phyloP scores from a whole-genome alignment of 495 filamentous ascomycete genomes.

The Opeltia flavorubescens region DNA sequence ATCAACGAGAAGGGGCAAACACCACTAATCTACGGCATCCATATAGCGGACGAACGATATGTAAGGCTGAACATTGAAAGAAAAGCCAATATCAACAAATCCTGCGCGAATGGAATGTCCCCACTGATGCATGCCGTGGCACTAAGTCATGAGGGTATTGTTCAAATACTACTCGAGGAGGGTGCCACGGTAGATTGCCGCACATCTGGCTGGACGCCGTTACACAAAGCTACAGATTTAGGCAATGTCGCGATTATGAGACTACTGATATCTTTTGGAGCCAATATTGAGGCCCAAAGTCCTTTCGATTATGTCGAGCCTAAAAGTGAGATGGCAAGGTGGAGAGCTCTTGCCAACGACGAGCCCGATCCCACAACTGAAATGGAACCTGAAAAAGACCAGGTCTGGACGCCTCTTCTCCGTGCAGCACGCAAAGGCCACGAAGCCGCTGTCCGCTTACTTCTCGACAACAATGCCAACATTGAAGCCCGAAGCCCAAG shows the following conservation, averaged over 20 bases:
- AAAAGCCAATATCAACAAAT: constrained; percentile 11
- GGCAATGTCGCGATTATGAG: constrained; percentile 8
- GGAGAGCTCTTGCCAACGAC: neutral
- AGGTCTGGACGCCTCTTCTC: constrained; percentile 11
- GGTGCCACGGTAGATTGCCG: constrained; percentile 13
- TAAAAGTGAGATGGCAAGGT: neutral
- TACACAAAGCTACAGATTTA: constrained; percentile 12
- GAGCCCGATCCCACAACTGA: constrained; percentile 6
- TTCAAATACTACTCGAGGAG: constrained; percentile 8
- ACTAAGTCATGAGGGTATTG: constrained; percentile 8
- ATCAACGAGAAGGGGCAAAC: constrained; percentile 10
- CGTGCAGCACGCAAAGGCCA: constrained; percentile 12
- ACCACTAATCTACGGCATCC: constrained; percentile 11
- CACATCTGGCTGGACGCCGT: constrained; percentile 10
- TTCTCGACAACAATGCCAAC: constrained; percentile 9
- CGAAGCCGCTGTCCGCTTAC: constrained; percentile 7
- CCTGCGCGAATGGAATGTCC: constrained; percentile 6
- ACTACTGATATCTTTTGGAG: constrained; percentile 6
- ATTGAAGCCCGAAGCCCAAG: constrained; percentile 13
- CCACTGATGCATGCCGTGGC: constrained; percentile 15
- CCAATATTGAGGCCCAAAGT: constrained; percentile 10
- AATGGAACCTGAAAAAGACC: neutral
- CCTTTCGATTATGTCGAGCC: constrained; percentile 6
- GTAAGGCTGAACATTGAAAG: constrained; percentile 10
- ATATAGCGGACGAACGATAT: constrained; percentile 7